Percentiles rank a stretch among this genome's conserved stretches.
phyloP scores from a whole-genome alignment of 345 rosid species.

The Cardamine resedifolia region DNA sequence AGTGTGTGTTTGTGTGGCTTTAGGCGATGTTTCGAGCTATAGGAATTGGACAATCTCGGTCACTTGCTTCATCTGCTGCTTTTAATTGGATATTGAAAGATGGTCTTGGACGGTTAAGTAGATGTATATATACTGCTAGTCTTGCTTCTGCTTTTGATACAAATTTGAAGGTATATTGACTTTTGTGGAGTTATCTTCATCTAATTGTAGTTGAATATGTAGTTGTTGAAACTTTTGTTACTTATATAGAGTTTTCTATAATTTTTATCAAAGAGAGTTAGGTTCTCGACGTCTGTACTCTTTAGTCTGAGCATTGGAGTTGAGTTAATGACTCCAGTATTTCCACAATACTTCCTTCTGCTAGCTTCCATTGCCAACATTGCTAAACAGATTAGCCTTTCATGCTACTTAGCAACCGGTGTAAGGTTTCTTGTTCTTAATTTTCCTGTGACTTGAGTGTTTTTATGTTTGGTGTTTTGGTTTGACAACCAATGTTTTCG shows the following conservation, averaged over 20 bases:
- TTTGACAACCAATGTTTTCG: not conserved
- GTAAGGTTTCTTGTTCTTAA: slow-evolving; percentile 49
- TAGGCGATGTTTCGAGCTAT: slow-evolving; percentile 92
- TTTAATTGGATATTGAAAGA: slow-evolving; percentile 91
- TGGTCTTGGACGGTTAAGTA: slow-evolving; percentile 81
- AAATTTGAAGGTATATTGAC: slow-evolving; percentile 72
- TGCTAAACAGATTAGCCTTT: slow-evolving; percentile 92
- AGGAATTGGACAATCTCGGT: slow-evolving; percentile 78
- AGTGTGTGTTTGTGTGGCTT: not conserved
- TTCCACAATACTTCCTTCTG: slow-evolving; percentile 77
- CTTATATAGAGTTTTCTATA: not conserved
- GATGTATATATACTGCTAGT: slow-evolving; percentile 92
- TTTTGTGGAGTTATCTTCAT: not conserved
- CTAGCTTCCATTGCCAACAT: slow-evolving; percentile 81
- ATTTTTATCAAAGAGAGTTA: slow-evolving; percentile 60
- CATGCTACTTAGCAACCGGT: slow-evolving; percentile 80
- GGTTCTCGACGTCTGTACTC: slow-evolving; percentile 77
- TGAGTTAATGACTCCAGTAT: slow-evolving; percentile 79
- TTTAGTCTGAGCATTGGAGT: slow-evolving; percentile 90
- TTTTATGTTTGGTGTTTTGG: not conserved
- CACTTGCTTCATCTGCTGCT: slow-evolving; percentile 90
- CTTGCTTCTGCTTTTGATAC: slow-evolving; percentile 87
- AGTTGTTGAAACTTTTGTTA: not conserved
- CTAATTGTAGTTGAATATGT: not conserved
- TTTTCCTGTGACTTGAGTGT: not conserved